phyloP scores from a whole-genome alignment of 495 filamentous ascomycete species.

The Astrothelium macrocarpum region DNA sequence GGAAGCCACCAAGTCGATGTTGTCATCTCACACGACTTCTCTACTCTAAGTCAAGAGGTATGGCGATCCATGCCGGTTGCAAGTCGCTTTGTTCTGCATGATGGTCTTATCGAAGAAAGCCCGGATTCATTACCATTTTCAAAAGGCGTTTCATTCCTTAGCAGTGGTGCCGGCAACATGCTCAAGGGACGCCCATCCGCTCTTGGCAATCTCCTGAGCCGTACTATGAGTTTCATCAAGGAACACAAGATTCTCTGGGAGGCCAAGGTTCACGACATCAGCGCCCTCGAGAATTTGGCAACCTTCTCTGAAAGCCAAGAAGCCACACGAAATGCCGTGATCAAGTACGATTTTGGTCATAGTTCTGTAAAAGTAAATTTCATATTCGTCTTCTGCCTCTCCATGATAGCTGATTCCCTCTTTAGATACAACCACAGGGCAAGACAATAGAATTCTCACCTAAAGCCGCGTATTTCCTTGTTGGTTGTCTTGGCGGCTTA shows the following conservation, averaged over 20 bases:
- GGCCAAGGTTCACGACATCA: not conserved
- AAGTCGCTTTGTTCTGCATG: not conserved
- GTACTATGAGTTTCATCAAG: not conserved
- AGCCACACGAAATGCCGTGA: not conserved
- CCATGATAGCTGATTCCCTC: not conserved
- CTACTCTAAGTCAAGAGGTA: not conserved
- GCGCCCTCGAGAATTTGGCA: not conserved
- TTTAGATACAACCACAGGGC: conserved; percentile 8
- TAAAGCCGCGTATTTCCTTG: conserved; percentile 30
- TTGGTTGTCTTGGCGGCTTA: conserved; percentile 33
- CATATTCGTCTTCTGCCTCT: not conserved
- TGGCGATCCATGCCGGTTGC: not conserved
- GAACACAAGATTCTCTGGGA: not conserved
- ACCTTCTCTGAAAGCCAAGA: not conserved
- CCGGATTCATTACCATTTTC: not conserved
- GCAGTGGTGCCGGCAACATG: not conserved
- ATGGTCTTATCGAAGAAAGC: not conserved
- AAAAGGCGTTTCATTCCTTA: not conserved
- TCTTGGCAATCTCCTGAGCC: not conserved
- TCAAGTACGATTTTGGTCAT: not conserved
- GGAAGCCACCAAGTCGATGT: not conserved
- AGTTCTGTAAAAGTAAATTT: not conserved
- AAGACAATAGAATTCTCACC: too few species aligned
- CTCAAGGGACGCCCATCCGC: not conserved
- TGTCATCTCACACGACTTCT: not conserved